These are phyloP conservation scores for Stemphylium lycopersici DNA, from an alignment of 2,329 filamentous ascomycete species.

Conservation along the genomic window DNA sequence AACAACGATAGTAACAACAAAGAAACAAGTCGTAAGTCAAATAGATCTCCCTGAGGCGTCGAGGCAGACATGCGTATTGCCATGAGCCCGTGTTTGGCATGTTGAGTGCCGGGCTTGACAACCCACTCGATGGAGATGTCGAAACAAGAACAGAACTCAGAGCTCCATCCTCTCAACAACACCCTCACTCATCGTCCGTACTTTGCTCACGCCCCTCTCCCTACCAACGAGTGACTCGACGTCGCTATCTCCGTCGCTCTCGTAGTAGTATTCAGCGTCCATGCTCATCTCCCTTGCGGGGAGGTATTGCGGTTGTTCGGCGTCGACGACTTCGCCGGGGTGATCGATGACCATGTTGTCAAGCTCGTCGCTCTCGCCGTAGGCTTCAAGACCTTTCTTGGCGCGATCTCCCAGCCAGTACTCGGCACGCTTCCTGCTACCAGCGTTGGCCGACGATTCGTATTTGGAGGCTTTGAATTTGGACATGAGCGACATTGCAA, in stretches of 20 bases:
- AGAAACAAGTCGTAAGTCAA: not conserved
- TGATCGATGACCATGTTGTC: conserved; percentile 49
- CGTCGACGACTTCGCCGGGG: conserved; percentile 47
- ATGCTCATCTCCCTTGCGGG: conserved; percentile 39
- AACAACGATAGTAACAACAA: too few species aligned
- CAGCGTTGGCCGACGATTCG: conserved; percentile 57
- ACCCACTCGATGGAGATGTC: not conserved
- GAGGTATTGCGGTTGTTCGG: conserved; percentile 47
- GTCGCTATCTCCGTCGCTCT: conserved; percentile 43
- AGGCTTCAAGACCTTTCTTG: conserved; percentile 52
- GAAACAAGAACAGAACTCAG: conserved; percentile 25
- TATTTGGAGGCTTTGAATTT: conserved; percentile 53
- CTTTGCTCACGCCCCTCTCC: conserved; percentile 50
- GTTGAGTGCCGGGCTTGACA: conserved; percentile 3
- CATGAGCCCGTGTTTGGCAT: not conserved
- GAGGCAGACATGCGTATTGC: not conserved
- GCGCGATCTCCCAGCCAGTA: conserved; percentile 83
- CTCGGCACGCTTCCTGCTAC: conserved; percentile 78
- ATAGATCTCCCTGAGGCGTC: not conserved
- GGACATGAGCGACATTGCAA: conserved; percentile 42
- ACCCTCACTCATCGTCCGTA: conserved; percentile 61
- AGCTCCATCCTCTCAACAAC: conserved; percentile 61
- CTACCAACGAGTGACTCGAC: conserved; percentile 38
- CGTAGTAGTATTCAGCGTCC: conserved; percentile 40
- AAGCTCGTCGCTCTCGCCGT: conserved; percentile 54